phyloP scores from a whole-genome alignment of 2,329 filamentous ascomycete genomes.

The Cercospora nicotianae region DNA sequence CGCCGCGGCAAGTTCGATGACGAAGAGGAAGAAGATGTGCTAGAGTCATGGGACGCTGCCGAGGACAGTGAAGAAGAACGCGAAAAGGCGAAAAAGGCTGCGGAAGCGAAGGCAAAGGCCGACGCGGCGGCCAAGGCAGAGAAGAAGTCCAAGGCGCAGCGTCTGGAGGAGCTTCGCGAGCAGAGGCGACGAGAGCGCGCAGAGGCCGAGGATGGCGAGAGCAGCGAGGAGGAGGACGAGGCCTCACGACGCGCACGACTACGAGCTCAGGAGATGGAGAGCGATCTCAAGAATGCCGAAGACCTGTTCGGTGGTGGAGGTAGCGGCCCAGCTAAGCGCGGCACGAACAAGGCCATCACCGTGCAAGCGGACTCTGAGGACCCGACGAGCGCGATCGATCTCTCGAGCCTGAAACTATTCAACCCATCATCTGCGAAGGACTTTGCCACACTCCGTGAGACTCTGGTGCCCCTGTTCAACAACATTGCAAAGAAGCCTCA shows the following conservation, averaged over 20 bases:
- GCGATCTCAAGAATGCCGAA: constrained; percentile 84
- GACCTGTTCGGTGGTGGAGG: constrained; percentile 81
- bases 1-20: constrained; percentile 79
- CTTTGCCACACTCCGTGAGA: constrained; percentile 76
- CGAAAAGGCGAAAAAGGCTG: constrained; percentile 87
- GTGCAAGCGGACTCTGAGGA: constrained; percentile 65
- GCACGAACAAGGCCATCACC: constrained; percentile 65
- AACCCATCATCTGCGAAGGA: constrained; percentile 84
- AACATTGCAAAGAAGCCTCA: constrained; percentile 82
- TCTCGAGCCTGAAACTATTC: constrained; percentile 78
- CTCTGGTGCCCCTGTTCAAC: constrained; percentile 74
- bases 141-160: constrained; percentile 86
- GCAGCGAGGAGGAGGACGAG: constrained; percentile 68
- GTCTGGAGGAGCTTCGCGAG: constrained; percentile 74
- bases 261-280: constrained; percentile 77
- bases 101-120: constrained; percentile 82
- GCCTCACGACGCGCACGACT: constrained; percentile 72
- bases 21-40: constrained; percentile 84
- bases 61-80: constrained; percentile 97
- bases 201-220: constrained; percentile 57
- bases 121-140: constrained; percentile 83
- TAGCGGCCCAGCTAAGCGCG: constrained; percentile 69
- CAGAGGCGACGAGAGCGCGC: constrained; percentile 59
- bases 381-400: constrained; percentile 76
- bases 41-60: constrained; percentile 95